phyloP scores from a whole-genome alignment of 345 rosid species.

The Citrus hindsii region DNA sequence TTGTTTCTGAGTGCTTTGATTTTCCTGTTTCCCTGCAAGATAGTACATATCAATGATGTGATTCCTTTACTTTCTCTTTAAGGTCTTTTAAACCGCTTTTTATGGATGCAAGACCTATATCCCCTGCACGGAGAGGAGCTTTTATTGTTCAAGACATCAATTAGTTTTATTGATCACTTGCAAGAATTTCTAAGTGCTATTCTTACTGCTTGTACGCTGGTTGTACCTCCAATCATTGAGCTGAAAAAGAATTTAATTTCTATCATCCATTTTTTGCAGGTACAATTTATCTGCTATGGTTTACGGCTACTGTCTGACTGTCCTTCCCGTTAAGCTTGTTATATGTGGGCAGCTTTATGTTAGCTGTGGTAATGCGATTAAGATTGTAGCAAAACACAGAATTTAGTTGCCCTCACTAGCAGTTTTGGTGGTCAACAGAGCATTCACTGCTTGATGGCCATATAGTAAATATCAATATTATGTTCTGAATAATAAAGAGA shows the following conservation, averaged over 20 bases:
- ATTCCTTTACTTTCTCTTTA: slow-evolving; percentile 17
- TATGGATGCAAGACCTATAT: slow-evolving; percentile 85
- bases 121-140: slow-evolving; percentile 58
- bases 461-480: not conserved
- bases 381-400: not conserved
- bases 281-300: slow-evolving; percentile 21
- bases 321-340: not conserved
- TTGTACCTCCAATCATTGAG: slow-evolving; percentile 58
- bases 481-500: not conserved
- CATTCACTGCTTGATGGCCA: not conserved
- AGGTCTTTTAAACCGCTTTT: slow-evolving; percentile 90
- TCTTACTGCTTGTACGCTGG: slow-evolving; percentile 62
- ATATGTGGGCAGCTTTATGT: not conserved
- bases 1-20: not conserved
- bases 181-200: slow-evolving; percentile 85
- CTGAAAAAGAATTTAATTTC: slow-evolving; percentile 45
- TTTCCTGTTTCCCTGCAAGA: slow-evolving; percentile 9
- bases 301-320: not conserved
- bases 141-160: slow-evolving; percentile 77
- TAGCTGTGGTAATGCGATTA: not conserved
- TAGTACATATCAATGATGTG: slow-evolving; percentile 6
- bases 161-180: slow-evolving; percentile 88
- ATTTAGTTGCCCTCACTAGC: not conserved
- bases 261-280: slow-evolving; percentile 68
- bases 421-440: not conserved